A percentile compares a stretch with the other conserved stretches of the same genome.
Conservation (phyloP, 2,329 filamentous ascomycete species). For the Aspergillus costaricaensis region DNA sequence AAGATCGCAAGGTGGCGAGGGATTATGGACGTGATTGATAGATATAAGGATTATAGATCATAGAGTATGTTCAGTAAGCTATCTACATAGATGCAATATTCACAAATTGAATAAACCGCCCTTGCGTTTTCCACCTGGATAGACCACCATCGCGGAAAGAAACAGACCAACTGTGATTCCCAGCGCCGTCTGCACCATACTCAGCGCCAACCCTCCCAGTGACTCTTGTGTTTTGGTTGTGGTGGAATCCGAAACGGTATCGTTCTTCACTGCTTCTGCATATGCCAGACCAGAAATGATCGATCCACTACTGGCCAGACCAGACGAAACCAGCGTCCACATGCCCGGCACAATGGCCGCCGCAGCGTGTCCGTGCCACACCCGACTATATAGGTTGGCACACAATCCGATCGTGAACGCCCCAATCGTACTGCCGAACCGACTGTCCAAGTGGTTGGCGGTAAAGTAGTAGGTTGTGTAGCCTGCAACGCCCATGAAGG, state of each 20-base stretch:
- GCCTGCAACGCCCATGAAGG: constrained; percentile 69
- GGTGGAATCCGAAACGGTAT: constrained; percentile 9
- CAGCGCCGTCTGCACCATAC: constrained; percentile 50
- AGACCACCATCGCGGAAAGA: constrained; percentile 47
- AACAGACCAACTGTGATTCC: constrained; percentile 51
- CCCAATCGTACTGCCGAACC: constrained; percentile 74
- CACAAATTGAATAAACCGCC: constrained; percentile 42
- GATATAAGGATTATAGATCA: not conserved
- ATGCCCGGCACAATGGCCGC: constrained; percentile 84
- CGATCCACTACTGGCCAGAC: constrained; percentile 57
- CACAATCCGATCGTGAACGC: constrained; percentile 74
- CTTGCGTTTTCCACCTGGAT: constrained; percentile 47
- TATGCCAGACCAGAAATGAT: constrained; percentile 57
- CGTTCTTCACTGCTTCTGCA: constrained; percentile 52
- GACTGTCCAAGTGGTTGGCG: constrained; percentile 67
- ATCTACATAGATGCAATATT: not conserved
- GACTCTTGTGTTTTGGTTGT: constrained; percentile 19
- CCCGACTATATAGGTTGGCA: constrained; percentile 73
- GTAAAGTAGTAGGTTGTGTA: constrained; percentile 75
- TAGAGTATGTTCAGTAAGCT: not conserved
- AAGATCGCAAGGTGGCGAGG: constrained; percentile 32
- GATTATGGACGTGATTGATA: constrained; percentile 2
- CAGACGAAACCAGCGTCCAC: constrained; percentile 66
- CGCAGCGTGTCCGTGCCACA: constrained; percentile 73
- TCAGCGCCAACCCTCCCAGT: constrained; percentile 41